phyloP scores from a whole-genome alignment of 139 green algal species.

The Diplosphaera chodatii region DNA sequence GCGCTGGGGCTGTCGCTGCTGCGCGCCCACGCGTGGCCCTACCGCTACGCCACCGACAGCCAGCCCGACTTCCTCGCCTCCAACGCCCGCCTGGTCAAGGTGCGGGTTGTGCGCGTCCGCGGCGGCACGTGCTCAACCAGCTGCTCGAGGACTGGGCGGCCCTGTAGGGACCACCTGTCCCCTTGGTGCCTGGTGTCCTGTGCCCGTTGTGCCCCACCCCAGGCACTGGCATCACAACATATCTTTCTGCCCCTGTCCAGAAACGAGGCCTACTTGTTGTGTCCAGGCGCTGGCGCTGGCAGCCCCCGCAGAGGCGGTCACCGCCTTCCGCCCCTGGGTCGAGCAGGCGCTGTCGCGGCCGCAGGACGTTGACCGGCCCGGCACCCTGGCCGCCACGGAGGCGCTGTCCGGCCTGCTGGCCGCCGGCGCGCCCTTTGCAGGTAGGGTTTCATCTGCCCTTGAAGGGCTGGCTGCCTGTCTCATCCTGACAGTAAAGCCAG shows the following conservation, averaged over 20 bases:
- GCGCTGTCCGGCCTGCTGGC: constrained; percentile 54
- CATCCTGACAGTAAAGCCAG: too few species aligned
- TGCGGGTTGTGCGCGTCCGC: too few species aligned
- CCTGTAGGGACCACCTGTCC: too few species aligned
- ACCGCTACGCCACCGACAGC: constrained; percentile 10
- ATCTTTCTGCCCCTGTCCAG: too few species aligned
- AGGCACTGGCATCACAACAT: too few species aligned
- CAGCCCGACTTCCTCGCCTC: constrained; percentile 34
- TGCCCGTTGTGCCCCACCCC: too few species aligned
- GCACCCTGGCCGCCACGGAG: constrained; percentile 46
- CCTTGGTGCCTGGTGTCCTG: too few species aligned
- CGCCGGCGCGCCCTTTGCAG: constrained; percentile 16
- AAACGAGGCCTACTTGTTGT: too few species aligned
- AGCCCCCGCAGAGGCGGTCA: constrained; percentile 7
- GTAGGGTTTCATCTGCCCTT: background rate
- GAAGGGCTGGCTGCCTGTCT: background rate
- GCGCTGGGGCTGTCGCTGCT: background rate
- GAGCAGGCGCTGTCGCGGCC: constrained; percentile 20
- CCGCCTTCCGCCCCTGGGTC: constrained; percentile 9
- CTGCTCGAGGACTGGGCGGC: too few species aligned
- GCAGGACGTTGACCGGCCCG: constrained; percentile 26
- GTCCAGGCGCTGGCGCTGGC: constrained; percentile 23
- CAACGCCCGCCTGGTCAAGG: constrained; percentile 46
- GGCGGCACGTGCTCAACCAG: too few species aligned
- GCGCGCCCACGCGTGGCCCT: background rate